phyloP scores from a whole-genome alignment of 306 rosid genomes.

The Gleditsia sinensis region DNA sequence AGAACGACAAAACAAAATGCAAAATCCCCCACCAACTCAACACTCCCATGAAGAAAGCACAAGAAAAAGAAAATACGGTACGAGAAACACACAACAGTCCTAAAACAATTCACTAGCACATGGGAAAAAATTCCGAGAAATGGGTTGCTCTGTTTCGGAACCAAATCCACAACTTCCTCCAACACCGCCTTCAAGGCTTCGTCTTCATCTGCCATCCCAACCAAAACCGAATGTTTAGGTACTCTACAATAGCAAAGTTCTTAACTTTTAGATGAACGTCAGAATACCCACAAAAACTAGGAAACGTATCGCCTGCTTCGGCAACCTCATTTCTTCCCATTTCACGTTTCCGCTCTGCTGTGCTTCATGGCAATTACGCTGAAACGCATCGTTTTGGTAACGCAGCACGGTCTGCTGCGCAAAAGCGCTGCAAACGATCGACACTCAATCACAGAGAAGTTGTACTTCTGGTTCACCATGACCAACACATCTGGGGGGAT shows the following conservation, averaged over 20 bases:
- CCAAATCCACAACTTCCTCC: constrained; percentile 88
- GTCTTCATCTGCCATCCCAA: constrained; percentile 50
- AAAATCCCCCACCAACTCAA: constrained; percentile 23
- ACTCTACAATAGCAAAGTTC: background rate
- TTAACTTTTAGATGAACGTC: background rate
- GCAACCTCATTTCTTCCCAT: too few relatives aligned
- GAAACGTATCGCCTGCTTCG: too few relatives aligned
- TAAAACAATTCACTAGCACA: background rate
- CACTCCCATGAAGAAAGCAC: background rate
- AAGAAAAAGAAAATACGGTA: background rate
- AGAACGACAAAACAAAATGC: constrained; percentile 12
- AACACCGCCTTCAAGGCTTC: constrained; percentile 65
- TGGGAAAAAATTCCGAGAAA: background rate
- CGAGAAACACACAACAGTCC: background rate
- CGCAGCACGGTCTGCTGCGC: too few relatives aligned
- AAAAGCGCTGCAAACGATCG: too few relatives aligned
- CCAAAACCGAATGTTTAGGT: background rate
- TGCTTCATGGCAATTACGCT: too few relatives aligned
- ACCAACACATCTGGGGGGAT: constrained; percentile 35
- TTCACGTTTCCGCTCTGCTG: too few relatives aligned
- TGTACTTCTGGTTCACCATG: constrained; percentile 38
- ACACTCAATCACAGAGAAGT: constrained; percentile 26
- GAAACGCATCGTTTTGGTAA: too few relatives aligned
- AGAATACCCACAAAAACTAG: background rate
- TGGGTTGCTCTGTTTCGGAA: constrained; percentile 39